phyloP scores from a whole-genome alignment of 192 early-diverging fungal genomes.

The Funneliformis mosseae region DNA sequence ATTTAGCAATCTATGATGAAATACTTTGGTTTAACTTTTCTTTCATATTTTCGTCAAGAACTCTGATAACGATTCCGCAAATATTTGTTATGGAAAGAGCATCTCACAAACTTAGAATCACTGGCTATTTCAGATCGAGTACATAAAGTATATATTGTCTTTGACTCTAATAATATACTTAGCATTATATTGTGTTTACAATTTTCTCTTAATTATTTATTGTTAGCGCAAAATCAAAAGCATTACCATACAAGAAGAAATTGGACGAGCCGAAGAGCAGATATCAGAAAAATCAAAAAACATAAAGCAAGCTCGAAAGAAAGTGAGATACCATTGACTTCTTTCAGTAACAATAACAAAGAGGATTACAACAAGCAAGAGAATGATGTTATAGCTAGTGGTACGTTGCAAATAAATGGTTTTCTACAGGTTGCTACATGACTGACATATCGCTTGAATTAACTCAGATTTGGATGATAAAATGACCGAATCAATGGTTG shows the following conservation, averaged over 20 bases:
- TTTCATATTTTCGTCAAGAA: slow-evolving; percentile 6
- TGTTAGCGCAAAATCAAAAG: background rate
- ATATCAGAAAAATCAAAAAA: no score
- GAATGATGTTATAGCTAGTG: no score
- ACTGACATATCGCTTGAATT: no score
- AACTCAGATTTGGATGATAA: slow-evolving; percentile 6
- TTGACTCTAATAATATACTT: background rate
- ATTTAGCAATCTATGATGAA: background rate
- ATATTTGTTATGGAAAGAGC: slow-evolving; percentile 5
- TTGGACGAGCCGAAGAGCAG: background rate
- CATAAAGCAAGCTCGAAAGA: no score
- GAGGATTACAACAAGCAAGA: no score
- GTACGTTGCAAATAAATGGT: no score
- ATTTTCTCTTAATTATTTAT: background rate
- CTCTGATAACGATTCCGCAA: background rate
- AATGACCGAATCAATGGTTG: slow-evolving; percentile 30
- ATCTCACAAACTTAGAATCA: background rate
- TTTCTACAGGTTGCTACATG: no score
- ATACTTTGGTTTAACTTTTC: background rate
- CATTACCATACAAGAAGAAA: background rate
- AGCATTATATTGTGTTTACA: background rate
- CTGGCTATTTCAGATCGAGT: slow-evolving; percentile 5
- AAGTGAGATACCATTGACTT: no score
- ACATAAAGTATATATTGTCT: background rate
- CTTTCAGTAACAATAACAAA: no score